Evolutionary conservation across 164 flowering plant species (phyloP).

Genomic region (Umbilicus rupestris): DNA sequence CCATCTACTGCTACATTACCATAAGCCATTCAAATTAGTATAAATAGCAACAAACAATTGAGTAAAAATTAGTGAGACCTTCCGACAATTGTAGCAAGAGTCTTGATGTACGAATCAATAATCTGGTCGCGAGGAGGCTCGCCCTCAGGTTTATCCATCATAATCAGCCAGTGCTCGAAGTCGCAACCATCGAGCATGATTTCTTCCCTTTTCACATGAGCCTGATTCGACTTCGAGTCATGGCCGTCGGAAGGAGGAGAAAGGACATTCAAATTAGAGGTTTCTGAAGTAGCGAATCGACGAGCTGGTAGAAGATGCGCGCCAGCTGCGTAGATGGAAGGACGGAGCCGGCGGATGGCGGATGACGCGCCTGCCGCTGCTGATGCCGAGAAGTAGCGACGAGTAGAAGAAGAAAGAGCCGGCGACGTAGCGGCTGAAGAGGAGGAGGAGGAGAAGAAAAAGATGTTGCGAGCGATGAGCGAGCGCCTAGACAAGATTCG

Average conservation of each 20-base stretch:
- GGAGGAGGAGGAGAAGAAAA: conserved; percentile 13
- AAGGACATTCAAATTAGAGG: not conserved
- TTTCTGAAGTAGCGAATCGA: conserved; percentile 32
- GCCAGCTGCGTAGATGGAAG: conserved; percentile 24
- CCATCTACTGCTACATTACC: not conserved
- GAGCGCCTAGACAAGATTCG: not conserved
- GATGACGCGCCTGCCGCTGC: not conserved
- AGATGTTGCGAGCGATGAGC: not conserved
- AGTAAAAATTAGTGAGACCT: conserved; percentile 26
- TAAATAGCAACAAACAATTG: not conserved
- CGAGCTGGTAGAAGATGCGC: conserved; percentile 16
- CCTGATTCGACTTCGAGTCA: conserved; percentile 73
- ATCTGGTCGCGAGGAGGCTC: conserved; percentile 67
- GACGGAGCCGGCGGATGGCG: conserved; percentile 36
- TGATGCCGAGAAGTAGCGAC: conserved; percentile 8
- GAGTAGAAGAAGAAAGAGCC: conserved; percentile 8
- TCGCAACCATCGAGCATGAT: conserved; percentile 85
- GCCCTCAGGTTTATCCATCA: conserved; percentile 66
- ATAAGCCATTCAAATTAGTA: not conserved
- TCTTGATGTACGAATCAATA: conserved; percentile 69
- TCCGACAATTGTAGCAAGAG: conserved; percentile 61
- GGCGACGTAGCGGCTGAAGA: no score
- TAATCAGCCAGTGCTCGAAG: conserved; percentile 95
- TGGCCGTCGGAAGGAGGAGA: conserved; percentile 48
- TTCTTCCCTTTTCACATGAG: conserved; percentile 76